Evolutionary conservation across 2,329 filamentous ascomycete genomes (phyloP), one percentile per base, ranked within the genome.

Genomic region (Onygenales sp.): DNA sequence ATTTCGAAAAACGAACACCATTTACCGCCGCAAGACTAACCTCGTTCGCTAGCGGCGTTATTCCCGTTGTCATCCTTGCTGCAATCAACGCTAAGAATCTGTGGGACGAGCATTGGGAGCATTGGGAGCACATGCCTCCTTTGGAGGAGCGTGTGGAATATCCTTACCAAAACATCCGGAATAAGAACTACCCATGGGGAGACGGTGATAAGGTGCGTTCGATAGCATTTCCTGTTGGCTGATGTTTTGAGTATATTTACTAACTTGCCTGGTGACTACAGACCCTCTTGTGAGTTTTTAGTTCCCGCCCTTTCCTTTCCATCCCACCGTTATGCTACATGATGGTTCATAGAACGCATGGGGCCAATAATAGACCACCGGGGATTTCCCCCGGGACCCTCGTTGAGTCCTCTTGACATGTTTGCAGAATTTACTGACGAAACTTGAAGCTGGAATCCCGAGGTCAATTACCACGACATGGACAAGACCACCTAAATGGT

Each of bases 61-160:
- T 86, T 60, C 91, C 92, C 53, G 78, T 74, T 70, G 77, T 97
- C 54, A 74, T 85, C 62, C 76, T 90, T 61, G 84, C 86, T 56
- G 71, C 75, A 61, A 77, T 84, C 74, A 98, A 98, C 73, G 91
- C 91, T 65, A 95, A 87, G 72, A 84, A 85, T 68, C 84, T 95
- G 59, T 98, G 90, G 89, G 84, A 82, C 66, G 88, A 94, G 77
- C 93, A 98, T 76, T 97, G 92, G 92, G 88, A 94, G 76, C 93
- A 98, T 81, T 89, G 86, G 83, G 76, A 73, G 51, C 92, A 97
- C 77, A 76, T 88, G 73, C 83, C 87, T 56, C 87, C 93, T 61
- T 79, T 92, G 63, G 89, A 95, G 79, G 93, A 98, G 77, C 86
- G 88, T 68, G 76, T 81, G 66, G 88, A 97, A 79, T 98, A 97